These are phyloP conservation scores for Verticillium nonalfalfae DNA, from an alignment of 2,329 filamentous ascomycete genomes.

Conservation along the genomic window DNA sequence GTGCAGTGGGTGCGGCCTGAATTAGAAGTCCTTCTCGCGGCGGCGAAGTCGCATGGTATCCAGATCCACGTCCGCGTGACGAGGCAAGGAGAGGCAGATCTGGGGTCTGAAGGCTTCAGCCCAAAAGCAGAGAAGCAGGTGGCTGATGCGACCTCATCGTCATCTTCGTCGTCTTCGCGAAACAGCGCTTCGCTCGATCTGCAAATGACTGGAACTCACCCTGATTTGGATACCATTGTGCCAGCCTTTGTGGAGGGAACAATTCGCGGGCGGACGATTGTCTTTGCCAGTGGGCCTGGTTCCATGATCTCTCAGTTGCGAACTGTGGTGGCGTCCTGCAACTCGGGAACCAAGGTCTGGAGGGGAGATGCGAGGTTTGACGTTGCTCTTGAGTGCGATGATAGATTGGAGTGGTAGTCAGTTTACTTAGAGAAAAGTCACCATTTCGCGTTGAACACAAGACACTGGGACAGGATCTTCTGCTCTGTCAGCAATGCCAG, in stretches of 20 bases:
- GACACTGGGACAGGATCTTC: too few relatives aligned
- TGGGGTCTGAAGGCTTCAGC: neutral
- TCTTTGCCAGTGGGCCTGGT: slow-evolving; percentile 54
- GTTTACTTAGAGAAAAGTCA: neutral
- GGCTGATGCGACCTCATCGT: neutral
- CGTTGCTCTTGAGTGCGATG: slow-evolving; percentile 52
- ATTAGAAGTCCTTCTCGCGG: slow-evolving; percentile 19
- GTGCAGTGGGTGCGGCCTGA: slow-evolving; percentile 3
- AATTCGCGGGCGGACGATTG: slow-evolving; percentile 40
- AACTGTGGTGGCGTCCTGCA: slow-evolving; percentile 42
- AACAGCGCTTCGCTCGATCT: neutral
- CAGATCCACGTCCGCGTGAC: slow-evolving; percentile 1
- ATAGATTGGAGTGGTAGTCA: slow-evolving; percentile 41
- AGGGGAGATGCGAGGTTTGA: slow-evolving; percentile 47
- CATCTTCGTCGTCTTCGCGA: slow-evolving; percentile 3
- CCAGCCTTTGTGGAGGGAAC: slow-evolving; percentile 39
- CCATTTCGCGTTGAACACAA: neutral
- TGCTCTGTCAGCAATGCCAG: neutral
- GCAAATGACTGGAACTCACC: slow-evolving; percentile 20
- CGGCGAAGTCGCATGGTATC: slow-evolving; percentile 1
- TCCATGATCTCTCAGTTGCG: slow-evolving; percentile 52
- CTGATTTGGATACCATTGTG: slow-evolving; percentile 39
- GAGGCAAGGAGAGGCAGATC: slow-evolving; percentile 9
- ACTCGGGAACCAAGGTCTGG: slow-evolving; percentile 47
- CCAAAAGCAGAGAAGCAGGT: slow-evolving; percentile 15